Evolutionary conservation across 257 asterid species (phyloP).

Genomic region (Solanum sejunctum): DNA sequence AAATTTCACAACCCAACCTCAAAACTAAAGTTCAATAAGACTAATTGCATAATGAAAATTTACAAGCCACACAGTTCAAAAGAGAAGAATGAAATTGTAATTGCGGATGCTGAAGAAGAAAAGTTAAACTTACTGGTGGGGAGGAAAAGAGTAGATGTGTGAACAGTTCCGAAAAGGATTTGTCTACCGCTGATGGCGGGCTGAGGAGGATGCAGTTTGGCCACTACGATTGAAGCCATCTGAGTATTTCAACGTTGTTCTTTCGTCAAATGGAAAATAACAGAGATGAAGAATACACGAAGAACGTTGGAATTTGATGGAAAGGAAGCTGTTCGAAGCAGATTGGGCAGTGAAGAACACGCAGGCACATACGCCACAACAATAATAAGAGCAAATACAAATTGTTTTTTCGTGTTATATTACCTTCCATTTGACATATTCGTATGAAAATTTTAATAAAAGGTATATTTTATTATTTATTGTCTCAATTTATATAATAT

Average conservation of each 20-base stretch:
- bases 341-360: not conserved
- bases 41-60: not conserved
- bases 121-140: slow-evolving; percentile 19
- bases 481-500: not conserved
- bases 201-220: slow-evolving; percentile 43
- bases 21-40: not conserved
- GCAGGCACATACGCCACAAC: not conserved
- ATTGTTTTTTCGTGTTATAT: too few relatives aligned
- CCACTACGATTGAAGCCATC: slow-evolving; percentile 57
- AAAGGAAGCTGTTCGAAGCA: not conserved
- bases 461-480: too few relatives aligned
- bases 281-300: not conserved
- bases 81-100: not conserved
- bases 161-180: slow-evolving; percentile 23
- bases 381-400: not conserved
- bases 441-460: too few relatives aligned
- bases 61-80: not conserved
- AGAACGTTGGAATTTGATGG: not conserved
- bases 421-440: too few relatives aligned
- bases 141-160: slow-evolving; percentile 18
- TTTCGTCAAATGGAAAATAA: not conserved
- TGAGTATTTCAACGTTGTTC: not conserved
- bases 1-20: not conserved
- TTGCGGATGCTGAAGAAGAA: not conserved
- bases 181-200: slow-evolving; percentile 25